Percentiles rank a stretch among this genome's conserved stretches.
Conservation (phyloP, 2,329 filamentous ascomycete species). For the Aspergillus sclerotialis region DNA sequence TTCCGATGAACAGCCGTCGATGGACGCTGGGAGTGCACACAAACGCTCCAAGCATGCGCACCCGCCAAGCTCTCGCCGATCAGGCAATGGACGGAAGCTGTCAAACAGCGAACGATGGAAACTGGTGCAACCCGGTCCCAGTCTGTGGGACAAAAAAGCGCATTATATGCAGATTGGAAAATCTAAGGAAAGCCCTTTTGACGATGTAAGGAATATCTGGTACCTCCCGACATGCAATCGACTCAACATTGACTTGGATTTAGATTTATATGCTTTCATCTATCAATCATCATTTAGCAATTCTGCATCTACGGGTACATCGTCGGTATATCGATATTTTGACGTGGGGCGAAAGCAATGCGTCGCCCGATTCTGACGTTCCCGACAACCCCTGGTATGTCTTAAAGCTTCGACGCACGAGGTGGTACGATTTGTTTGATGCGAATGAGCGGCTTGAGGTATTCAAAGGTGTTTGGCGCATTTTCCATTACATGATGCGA, state of each 20-base stretch:
- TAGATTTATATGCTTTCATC: slow-evolving; percentile 57
- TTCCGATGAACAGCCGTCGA: slow-evolving; percentile 18
- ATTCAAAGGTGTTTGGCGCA: slow-evolving; percentile 51
- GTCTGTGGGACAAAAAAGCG: slow-evolving; percentile 51
- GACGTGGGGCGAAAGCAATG: slow-evolving; percentile 34
- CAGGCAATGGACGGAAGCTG: slow-evolving; percentile 33
- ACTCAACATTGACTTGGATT: too few relatives aligned
- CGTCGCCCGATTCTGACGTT: slow-evolving; percentile 12
- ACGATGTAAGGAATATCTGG: slow-evolving; percentile 45
- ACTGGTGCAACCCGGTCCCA: slow-evolving; percentile 42
- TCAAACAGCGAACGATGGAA: slow-evolving; percentile 48
- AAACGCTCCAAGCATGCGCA: slow-evolving; percentile 33
- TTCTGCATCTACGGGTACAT: slow-evolving; percentile 54
- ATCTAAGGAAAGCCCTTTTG: slow-evolving; percentile 38
- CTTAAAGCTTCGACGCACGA: slow-evolving; percentile 48
- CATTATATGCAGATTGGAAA: slow-evolving; percentile 53
- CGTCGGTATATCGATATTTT: slow-evolving; percentile 50
- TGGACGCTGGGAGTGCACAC: slow-evolving; percentile 24
- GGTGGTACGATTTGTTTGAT: slow-evolving; percentile 55
- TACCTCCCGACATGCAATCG: too few relatives aligned
- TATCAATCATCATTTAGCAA: slow-evolving; percentile 55
- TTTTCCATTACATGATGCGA: slow-evolving; percentile 50
- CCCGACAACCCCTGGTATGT: slow-evolving; percentile 42
- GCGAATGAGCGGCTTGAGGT: slow-evolving; percentile 48
- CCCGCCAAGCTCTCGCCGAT: slow-evolving; percentile 21